These are phyloP conservation scores for Lactifluus echinatus DNA, from an alignment of 768 basidiomycete species.

Conservation along the genomic window DNA sequence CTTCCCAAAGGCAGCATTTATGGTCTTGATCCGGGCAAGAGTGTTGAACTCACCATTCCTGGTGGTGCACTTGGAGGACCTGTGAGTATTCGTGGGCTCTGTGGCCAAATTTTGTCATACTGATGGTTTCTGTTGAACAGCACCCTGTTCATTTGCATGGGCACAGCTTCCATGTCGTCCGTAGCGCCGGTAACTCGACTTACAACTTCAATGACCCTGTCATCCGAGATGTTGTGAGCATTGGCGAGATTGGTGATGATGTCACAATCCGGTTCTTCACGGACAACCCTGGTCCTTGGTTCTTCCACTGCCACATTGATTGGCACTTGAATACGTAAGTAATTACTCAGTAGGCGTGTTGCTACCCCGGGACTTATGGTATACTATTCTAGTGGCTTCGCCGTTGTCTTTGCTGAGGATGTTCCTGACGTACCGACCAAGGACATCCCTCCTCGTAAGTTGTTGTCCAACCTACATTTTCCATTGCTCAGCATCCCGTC, in stretches of 20 bases:
- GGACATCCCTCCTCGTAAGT: background rate
- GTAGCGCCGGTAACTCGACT: slow-evolving; percentile 16
- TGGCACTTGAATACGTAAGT: slow-evolving; percentile 17
- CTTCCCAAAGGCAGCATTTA: slow-evolving; percentile 9
- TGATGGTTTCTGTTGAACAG: background rate
- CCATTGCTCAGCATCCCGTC: background rate
- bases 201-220: slow-evolving; percentile 19
- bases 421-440: background rate
- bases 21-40: slow-evolving; percentile 1
- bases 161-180: slow-evolving; percentile 20
- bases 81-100: background rate
- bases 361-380: background rate
- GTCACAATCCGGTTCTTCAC: slow-evolving; percentile 25
- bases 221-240: slow-evolving; percentile 18
- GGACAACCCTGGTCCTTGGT: slow-evolving; percentile 21
- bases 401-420: slow-evolving; percentile 15
- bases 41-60: slow-evolving; percentile 11
- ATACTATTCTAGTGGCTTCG: slow-evolving; percentile 1
- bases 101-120: no score
- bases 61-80: background rate
- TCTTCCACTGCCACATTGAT: slow-evolving; percentile 9
- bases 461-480: background rate
- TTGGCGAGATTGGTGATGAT: slow-evolving; percentile 1
- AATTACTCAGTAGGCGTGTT: background rate
- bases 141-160: slow-evolving; percentile 17